These are phyloP conservation scores for Gynostemma pentaphyllum DNA, from an alignment of 306 rosid species.

Conservation along the genomic window DNA sequence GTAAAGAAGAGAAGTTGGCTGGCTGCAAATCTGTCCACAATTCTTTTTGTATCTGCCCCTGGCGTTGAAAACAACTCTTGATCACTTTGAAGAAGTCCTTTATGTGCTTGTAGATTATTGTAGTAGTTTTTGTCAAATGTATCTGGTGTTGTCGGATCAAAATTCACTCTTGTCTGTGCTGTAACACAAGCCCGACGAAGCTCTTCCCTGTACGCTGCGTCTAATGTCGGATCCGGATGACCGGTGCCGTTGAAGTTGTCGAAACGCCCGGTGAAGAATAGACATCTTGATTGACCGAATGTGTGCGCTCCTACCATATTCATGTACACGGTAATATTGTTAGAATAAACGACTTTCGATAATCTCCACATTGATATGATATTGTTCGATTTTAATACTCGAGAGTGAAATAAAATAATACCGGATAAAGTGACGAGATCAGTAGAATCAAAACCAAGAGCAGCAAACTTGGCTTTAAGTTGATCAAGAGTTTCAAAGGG, in stretches of 20 bases:
- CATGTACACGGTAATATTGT: too few species aligned
- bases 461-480: slow-evolving; percentile 44
- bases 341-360: too few species aligned
- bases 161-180: neutral
- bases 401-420: too few species aligned
- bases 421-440: slow-evolving; percentile 72
- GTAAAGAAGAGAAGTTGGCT: neutral
- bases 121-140: slow-evolving; percentile 54
- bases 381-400: too few species aligned
- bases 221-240: slow-evolving; percentile 52
- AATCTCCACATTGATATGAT: too few species aligned
- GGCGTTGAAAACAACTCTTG: slow-evolving; percentile 22
- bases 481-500: slow-evolving; percentile 34
- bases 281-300: slow-evolving; percentile 59
- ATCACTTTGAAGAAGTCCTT: slow-evolving; percentile 12
- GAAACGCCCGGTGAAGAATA: slow-evolving; percentile 33
- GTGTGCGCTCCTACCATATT: slow-evolving; percentile 85
- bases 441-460: slow-evolving; percentile 33
- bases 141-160: slow-evolving; percentile 2
- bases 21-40: neutral
- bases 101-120: slow-evolving; percentile 8
- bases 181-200: slow-evolving; percentile 32
- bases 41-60: neutral
- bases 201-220: slow-evolving; percentile 33
- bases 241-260: slow-evolving; percentile 43